Conservation (phyloP, 2,329 filamentous ascomycete species). For the Cercospora sp. region DNA sequence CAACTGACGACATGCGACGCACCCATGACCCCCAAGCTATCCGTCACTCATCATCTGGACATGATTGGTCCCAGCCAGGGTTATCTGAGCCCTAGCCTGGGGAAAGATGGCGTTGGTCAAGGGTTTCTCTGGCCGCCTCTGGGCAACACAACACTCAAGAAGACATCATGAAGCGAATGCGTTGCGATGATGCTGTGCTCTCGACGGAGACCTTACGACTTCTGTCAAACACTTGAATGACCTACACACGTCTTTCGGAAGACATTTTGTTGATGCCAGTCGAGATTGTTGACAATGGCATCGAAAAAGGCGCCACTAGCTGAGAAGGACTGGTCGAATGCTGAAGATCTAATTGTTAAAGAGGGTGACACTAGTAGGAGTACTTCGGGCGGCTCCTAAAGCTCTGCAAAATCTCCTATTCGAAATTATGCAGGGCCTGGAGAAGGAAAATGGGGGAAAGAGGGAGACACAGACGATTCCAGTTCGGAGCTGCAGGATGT, state of each 20-base stretch:
- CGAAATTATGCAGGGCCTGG: not conserved
- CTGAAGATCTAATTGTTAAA: not conserved
- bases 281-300: not conserved
- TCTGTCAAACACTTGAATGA: not conserved
- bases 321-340: not conserved
- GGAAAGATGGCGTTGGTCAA: not conserved
- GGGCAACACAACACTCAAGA: not conserved
- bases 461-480: not conserved
- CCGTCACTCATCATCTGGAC: not conserved
- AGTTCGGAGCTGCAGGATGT: not conserved
- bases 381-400: not conserved
- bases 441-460: not conserved
- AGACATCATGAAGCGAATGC: not conserved
- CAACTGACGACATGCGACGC: not conserved
- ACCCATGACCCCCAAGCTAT: not conserved
- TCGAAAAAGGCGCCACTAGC: not conserved
- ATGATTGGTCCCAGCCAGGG: not conserved
- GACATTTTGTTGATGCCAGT: not conserved
- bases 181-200: not conserved
- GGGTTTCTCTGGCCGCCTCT: not conserved
- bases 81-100: not conserved
- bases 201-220: not conserved
- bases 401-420: not conserved
- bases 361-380: not conserved
- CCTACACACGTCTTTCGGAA: not conserved